Conservation (phyloP, 495 filamentous ascomycete genomes). For the Astrothelium macrocarpum region DNA sequence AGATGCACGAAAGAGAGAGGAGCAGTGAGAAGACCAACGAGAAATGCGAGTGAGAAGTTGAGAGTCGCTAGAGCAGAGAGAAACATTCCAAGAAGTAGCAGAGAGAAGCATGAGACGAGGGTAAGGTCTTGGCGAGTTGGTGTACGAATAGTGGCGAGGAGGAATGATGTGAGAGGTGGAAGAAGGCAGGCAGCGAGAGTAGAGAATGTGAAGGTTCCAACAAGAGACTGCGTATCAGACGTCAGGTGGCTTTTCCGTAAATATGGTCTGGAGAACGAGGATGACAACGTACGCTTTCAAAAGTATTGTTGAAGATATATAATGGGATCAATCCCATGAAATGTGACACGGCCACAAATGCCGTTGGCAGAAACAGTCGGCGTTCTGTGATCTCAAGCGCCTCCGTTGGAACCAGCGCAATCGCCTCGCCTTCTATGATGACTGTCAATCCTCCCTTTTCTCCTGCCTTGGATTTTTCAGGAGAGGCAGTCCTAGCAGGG, state of each 20-base stretch:
- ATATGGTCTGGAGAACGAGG: not conserved
- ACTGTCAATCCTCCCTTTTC: slow-evolving; percentile 26
- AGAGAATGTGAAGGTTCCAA: not conserved
- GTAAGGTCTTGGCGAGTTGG: slow-evolving; percentile 43
- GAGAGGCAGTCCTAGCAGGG: not conserved
- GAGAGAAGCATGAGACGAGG: slow-evolving; percentile 68
- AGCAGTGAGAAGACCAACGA: slow-evolving; percentile 66
- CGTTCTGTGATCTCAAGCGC: slow-evolving; percentile 45
- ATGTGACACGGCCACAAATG: slow-evolving; percentile 60
- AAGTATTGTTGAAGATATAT: slow-evolving; percentile 72
- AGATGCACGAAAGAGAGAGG: slow-evolving; percentile 61
- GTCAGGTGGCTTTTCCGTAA: not conserved
- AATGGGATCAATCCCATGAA: slow-evolving; percentile 75
- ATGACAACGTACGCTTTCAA: slow-evolving; percentile 49
- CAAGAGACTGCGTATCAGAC: not conserved
- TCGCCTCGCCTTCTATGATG: slow-evolving; percentile 25
- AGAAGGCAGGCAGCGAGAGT: slow-evolving; percentile 10
- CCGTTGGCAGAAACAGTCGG: slow-evolving; percentile 66
- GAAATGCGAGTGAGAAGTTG: slow-evolving; percentile 86
- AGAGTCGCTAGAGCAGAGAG: slow-evolving; percentile 88
- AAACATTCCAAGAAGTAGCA: slow-evolving; percentile 81
- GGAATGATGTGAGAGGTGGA: not conserved
- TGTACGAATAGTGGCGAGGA: not conserved
- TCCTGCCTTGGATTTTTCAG: slow-evolving; percentile 11
- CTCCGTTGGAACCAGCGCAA: slow-evolving; percentile 30